Percentiles rank a stretch among this genome's conserved stretches.
Conservation (phyloP, 441 rosid species). For the Melastoma candidum region DNA sequence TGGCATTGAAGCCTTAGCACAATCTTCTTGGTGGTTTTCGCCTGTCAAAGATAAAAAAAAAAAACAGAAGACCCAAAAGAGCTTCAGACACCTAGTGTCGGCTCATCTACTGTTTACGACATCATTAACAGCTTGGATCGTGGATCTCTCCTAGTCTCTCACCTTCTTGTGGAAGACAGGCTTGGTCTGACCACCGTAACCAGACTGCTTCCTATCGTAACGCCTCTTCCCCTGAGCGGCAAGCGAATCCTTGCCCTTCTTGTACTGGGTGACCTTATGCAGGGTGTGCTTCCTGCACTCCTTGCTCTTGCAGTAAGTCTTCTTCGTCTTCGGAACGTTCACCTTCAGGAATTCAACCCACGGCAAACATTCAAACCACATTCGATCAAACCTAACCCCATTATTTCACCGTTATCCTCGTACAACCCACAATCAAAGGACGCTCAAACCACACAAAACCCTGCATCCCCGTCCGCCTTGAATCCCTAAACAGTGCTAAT, state of each 20-base stretch:
- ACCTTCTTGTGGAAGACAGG: slow-evolving; percentile 62
- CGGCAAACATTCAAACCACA: not conserved
- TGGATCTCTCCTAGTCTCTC: not conserved
- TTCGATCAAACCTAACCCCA: not conserved
- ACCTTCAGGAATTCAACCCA: not conserved
- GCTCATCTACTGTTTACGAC: not conserved
- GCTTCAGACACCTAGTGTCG: not conserved
- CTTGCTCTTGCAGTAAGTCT: slow-evolving; percentile 10
- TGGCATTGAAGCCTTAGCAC: slow-evolving; percentile 57
- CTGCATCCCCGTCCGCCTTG: no score
- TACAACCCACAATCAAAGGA: no score
- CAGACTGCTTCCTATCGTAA: slow-evolving; percentile 62
- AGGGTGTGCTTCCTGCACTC: slow-evolving; percentile 2
- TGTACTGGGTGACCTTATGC: not conserved
- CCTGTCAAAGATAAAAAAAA: slow-evolving; percentile 17
- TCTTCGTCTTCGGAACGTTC: slow-evolving; percentile 9
- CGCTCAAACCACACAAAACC: no score
- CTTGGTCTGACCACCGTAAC: slow-evolving; percentile 64
- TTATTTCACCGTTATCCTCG: no score
- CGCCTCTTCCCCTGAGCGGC: slow-evolving; percentile 69
- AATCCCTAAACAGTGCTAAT: no score
- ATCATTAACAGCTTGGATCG: not conserved
- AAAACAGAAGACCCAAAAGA: no score
- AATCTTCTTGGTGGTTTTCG: slow-evolving; percentile 57
- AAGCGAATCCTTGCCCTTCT: slow-evolving; percentile 12